Evolutionary conservation across 768 basidiomycete genomes (phyloP).

Genomic region (Postia placenta): DNA sequence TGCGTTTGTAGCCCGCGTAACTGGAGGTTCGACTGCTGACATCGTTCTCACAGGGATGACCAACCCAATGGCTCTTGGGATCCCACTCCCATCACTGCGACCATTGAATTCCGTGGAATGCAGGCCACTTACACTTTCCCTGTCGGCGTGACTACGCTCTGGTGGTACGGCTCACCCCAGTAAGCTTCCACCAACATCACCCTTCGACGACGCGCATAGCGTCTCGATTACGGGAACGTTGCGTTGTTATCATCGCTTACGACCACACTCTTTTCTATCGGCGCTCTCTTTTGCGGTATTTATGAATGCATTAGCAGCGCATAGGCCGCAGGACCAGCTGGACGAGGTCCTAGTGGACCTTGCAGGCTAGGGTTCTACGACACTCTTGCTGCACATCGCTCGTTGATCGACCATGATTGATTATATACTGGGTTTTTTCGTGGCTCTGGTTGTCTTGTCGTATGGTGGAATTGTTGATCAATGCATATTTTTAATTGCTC

Average conservation of each 20-base stretch:
- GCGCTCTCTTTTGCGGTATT: background rate
- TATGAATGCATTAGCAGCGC: background rate
- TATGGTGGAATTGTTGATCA: too few relatives aligned
- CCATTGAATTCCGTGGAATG: conserved; percentile 59
- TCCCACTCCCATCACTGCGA: conserved; percentile 45
- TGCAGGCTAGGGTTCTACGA: background rate
- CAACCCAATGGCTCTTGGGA: conserved; percentile 44
- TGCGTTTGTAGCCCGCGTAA: conserved; percentile 13
- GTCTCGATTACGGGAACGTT: background rate
- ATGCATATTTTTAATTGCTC: too few relatives aligned
- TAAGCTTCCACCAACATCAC: too few relatives aligned
- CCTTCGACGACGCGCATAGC: too few relatives aligned
- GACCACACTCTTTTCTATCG: background rate
- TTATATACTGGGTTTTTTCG: background rate
- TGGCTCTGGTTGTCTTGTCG: too few relatives aligned
- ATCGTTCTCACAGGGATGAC: conserved; percentile 34
- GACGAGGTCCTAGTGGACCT: background rate
- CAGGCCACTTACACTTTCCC: conserved; percentile 76
- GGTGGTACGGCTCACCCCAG: conserved; percentile 36
- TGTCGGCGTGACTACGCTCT: conserved; percentile 59
- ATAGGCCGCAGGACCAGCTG: background rate
- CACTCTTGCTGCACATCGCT: background rate
- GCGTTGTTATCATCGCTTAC: background rate
- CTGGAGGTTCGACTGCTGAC: too few relatives aligned
- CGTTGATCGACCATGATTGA: background rate